phyloP scores from a whole-genome alignment of 345 rosid species.

The Dipteronia sinensis region DNA sequence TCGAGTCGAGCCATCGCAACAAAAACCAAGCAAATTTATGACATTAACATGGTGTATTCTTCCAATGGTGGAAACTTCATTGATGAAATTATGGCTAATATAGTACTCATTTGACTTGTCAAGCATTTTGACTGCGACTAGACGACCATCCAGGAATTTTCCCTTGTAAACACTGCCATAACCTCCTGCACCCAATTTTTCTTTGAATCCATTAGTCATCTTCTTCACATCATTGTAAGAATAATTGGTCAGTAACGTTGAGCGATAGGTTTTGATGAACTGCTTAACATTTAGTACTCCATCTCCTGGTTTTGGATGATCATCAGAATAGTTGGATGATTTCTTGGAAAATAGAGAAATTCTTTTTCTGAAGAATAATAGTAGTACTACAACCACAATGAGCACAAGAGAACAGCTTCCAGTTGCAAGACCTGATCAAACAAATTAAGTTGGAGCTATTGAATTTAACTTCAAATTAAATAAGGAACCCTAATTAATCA shows the following conservation, averaged over 20 bases:
- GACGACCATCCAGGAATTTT: conserved; percentile 18
- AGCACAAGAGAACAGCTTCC: conserved; percentile 21
- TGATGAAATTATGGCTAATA: conserved; percentile 20
- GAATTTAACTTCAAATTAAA: neutral
- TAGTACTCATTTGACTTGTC: conserved; percentile 11
- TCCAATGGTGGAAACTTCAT: conserved; percentile 36
- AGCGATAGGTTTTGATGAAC: conserved; percentile 33
- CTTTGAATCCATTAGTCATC: conserved; percentile 27
- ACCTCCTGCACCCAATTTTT: conserved; percentile 35
- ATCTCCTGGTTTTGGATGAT: conserved; percentile 16
- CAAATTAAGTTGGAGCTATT: neutral
- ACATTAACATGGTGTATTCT: conserved; percentile 33
- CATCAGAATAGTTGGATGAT: neutral
- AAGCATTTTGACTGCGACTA: conserved; percentile 26
- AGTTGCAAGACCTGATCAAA: conserved; percentile 31
- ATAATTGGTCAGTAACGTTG: conserved; percentile 27
- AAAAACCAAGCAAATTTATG: conserved; percentile 32
- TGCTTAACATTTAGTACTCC: conserved; percentile 23
- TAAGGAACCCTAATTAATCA: neutral
- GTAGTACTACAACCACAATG: conserved; percentile 2
- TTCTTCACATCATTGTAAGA: conserved; percentile 31
- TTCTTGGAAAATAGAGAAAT: neutral
- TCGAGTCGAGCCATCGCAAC: conserved; percentile 19
- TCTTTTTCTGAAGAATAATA: conserved; percentile 22
- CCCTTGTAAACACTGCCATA: conserved; percentile 32